Evolutionary conservation across 2,329 filamentous ascomycete genomes (phyloP), one percentile per base, ranked within the genome.

Genomic region (Grosmannia huntii): DNA sequence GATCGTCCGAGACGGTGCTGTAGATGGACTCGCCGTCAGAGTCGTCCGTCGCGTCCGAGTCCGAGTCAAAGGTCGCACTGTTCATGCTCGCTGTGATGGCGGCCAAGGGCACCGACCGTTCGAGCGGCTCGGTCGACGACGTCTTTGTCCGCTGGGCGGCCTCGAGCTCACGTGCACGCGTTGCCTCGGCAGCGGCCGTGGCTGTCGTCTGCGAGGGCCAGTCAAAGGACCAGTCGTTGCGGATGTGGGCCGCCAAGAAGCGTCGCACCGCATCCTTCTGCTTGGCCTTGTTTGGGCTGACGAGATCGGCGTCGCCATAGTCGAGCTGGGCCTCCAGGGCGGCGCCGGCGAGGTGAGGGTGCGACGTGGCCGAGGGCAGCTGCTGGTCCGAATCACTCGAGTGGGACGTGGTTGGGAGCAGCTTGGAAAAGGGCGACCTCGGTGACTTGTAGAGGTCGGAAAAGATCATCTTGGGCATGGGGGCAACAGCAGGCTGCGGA

Each of bases 221-320:
- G 38, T 71, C 63, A 65, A 83, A 86, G 0, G 72, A 70, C 83
- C 83, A 86, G 65, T 85, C 82, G 61, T 75, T 76, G 61, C 75
- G 77, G 48, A 86, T 71, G 62, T 76, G 80, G 25, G 76, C 73
- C 3, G 72, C 69, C 1, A 86, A 70, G 63, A 78, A 80, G 55
- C 73, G 76, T 65, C 74, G 80, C 41, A 86, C 77, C 14, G 83
- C 83, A 48, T 83, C 80, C 66, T 85, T 85, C 64, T 84, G 80
- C 70, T 78, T 83, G 28, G 69, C 61, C 67, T 84, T 85, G 66
- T 86, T 83, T 65, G 75, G 78, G 67, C 79, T 84, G 55, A 83
- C 69, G 6, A 86, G 73, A 65, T 85, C 83, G 23, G 79, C 75
- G 61, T 85, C 79, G 44, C 62, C 62, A 64, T 82, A 79, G 64